Conservation (phyloP, 2,329 filamentous ascomycete genomes). For the Aspergillus bombycis region DNA sequence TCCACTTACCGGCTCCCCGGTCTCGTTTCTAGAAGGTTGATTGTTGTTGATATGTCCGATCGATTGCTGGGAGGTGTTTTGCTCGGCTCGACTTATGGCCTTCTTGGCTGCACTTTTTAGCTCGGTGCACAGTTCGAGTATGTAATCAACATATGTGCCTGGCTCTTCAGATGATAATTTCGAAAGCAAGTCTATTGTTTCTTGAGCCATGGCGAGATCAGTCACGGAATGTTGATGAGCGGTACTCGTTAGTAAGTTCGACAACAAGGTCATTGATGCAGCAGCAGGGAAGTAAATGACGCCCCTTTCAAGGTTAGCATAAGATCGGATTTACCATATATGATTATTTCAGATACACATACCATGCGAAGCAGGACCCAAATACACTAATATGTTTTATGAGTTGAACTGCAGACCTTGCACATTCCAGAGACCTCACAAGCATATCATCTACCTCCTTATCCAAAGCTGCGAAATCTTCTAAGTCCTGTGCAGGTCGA, state of each 20-base stretch:
- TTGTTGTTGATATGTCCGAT: neutral
- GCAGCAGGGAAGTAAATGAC: constrained; percentile 21
- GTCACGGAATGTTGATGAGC: constrained; percentile 1
- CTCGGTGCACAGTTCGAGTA: constrained; percentile 17
- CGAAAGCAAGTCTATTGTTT: constrained; percentile 11
- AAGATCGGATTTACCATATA: neutral
- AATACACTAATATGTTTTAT: neutral
- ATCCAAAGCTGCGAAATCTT: neutral
- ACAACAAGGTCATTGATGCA: constrained; percentile 14
- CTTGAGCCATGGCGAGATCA: constrained; percentile 9
- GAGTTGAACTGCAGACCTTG: constrained; percentile 13
- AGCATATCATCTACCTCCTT: neutral
- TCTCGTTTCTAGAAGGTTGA: neutral
- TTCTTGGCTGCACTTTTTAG: constrained; percentile 12
- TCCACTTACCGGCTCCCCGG: neutral
- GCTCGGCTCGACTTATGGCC: neutral
- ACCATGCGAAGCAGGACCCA: constrained; percentile 17
- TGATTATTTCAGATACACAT: neutral
- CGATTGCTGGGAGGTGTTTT: neutral
- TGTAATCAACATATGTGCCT: constrained; percentile 19
- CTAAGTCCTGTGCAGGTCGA: neutral
- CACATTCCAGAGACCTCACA: constrained; percentile 11
- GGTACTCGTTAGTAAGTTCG: neutral
- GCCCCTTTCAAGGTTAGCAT: constrained; percentile 12
- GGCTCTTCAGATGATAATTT: constrained; percentile 15